Evolutionary conservation across 2,329 filamentous ascomycete genomes (phyloP).

Genomic region (Teratosphaeria destructans): DNA sequence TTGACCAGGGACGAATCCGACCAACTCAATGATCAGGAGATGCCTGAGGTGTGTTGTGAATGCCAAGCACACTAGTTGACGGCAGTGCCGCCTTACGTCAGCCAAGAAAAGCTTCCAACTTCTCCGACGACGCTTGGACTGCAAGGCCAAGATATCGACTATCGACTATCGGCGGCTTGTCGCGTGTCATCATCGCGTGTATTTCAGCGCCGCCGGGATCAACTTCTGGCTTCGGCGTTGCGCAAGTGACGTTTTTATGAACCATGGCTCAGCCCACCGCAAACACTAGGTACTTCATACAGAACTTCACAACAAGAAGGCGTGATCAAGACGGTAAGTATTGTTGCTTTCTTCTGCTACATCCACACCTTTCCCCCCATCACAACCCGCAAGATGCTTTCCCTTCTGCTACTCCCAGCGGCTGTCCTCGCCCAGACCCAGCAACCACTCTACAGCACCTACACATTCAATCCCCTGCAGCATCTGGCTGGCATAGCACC

Average conservation of each 20-base stretch:
- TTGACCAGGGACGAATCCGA: too few relatives aligned
- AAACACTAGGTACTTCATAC: not conserved
- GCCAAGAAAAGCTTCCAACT: not conserved
- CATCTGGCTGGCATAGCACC: constrained; percentile 42
- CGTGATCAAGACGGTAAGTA: not conserved
- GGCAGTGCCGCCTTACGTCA: not conserved
- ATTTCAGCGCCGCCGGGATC: not conserved
- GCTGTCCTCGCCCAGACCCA: not conserved
- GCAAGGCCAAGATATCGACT: not conserved
- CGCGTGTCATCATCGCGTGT: not conserved
- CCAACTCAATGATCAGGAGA: too few relatives aligned
- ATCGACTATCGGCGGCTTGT: not conserved
- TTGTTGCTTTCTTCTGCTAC: not conserved
- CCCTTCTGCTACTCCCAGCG: not conserved
- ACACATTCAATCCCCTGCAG: constrained; percentile 38
- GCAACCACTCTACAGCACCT: constrained; percentile 9
- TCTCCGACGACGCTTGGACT: not conserved
- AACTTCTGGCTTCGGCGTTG: not conserved
- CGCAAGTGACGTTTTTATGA: not conserved
- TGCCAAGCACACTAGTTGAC: not conserved
- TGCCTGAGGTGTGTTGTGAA: not conserved
- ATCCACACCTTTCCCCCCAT: not conserved
- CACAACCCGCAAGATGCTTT: not conserved
- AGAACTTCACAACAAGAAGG: not conserved
- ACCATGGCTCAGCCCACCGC: not conserved